These are phyloP conservation scores for Citrus australasica DNA, from an alignment of 345 rosid species.

Conservation along the genomic window DNA sequence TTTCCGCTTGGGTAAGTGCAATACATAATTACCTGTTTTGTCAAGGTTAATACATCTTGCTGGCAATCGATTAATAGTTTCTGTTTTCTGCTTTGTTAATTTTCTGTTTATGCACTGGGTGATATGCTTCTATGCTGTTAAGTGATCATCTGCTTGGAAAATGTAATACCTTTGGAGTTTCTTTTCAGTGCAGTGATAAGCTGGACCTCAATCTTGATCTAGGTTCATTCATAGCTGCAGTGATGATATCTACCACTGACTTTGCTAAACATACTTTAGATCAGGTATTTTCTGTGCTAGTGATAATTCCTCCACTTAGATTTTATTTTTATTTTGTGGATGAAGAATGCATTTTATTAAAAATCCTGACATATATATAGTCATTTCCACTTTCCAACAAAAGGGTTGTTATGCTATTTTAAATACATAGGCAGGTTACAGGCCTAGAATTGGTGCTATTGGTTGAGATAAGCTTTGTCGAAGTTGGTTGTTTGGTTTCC, in stretches of 20 bases:
- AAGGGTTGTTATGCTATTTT: background rate
- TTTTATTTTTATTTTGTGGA: background rate
- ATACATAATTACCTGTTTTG: background rate
- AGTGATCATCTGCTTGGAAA: constrained; percentile 7
- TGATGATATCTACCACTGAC: constrained; percentile 96
- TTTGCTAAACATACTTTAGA: constrained; percentile 94
- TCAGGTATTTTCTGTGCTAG: constrained; percentile 53
- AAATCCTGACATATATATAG: background rate
- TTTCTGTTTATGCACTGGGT: background rate
- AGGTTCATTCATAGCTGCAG: constrained; percentile 98
- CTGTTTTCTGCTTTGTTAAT: constrained; percentile 2
- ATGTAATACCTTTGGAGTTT: constrained; percentile 16
- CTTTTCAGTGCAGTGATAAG: constrained; percentile 99
- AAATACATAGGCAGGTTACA: no score
- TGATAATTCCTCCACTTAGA: background rate
- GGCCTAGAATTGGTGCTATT: no score
- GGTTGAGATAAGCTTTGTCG: no score
- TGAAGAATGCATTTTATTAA: background rate
- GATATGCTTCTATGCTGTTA: background rate
- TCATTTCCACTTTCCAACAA: no score
- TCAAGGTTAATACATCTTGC: background rate
- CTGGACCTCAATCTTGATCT: constrained; percentile 98
- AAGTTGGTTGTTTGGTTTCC: no score
- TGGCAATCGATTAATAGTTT: background rate
- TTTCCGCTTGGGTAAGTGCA: constrained; percentile 90